Base-by-base conservation (phyloP, 441 rosid genomes). In the Metrosideros polymorpha region DNA sequence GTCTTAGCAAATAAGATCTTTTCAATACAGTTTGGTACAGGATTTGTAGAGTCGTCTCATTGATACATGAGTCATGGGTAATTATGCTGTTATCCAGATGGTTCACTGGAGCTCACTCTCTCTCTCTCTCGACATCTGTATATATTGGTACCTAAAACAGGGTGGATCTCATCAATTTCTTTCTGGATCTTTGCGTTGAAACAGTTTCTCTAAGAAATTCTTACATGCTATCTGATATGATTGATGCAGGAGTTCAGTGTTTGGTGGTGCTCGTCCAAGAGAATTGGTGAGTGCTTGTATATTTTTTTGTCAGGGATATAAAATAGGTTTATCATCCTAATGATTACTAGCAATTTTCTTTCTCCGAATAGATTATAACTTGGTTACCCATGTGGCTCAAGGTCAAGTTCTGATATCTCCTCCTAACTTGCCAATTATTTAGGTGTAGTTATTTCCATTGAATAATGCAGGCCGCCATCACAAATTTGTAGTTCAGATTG, bases 191-290 rank as follows among this genome's bases (percentile, higher is more conserved):
- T 63, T 10, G 55, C 24, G 61, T 10, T 17, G 45, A 86, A 6
- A 50, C 17, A 18, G 32, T 59, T 39, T 24, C 82, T 15, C 5
- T 47, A 39, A 17, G 75, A 71, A 35, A 84, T 42, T 61, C 86
- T 83, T 45, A 84, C 71, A 83, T 61, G 25, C 19, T 84, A 51
- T 82, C 83, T 87, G 19, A 19, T 83, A 77, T 89, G 87, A 79
- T 35, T 84, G 86, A 47, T 91, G 94, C 97, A 96, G 99, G 93
- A 91, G 85, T 88, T 88, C 89, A 15, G 92, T 94, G 83, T 96
- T 94, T 91, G 99, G 99, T 39, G 97, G 96, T 91, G 97, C 97
- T 71, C 94, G 95, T 52, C 98, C 98, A 50, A 91, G 98, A 66
- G 99, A 96, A 91, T 88, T 93, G 93, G 99, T 95, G 84, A 93